Evolutionary conservation across 1,284 basidiomycete species (phyloP).

Genomic region (Irpex sp.): DNA sequence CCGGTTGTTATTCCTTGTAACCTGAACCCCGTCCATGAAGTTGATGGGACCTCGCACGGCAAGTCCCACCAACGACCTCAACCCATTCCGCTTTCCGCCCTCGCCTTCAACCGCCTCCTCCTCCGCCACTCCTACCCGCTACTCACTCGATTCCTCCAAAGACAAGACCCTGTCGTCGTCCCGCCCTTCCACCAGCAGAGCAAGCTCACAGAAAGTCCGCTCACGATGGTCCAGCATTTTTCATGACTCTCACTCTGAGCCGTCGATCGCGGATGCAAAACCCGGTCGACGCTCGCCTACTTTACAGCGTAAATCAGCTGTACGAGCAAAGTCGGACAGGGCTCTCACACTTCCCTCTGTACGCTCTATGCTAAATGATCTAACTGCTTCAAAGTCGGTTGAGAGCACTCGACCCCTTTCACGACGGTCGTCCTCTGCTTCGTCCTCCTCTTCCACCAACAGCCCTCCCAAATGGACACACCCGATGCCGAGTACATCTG

Average conservation of each 20-base stretch:
- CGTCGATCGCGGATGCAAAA: slow-evolving; percentile 25
- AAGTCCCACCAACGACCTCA: slow-evolving; percentile 24
- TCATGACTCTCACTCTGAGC: slow-evolving; percentile 20
- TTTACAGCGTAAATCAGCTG: slow-evolving; percentile 17
- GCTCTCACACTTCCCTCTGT: slow-evolving; percentile 25
- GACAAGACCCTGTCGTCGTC: slow-evolving; percentile 17
- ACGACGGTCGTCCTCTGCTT: slow-evolving; percentile 34
- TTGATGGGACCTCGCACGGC: slow-evolving; percentile 28
- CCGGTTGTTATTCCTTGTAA: slow-evolving; percentile 5
- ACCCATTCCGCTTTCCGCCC: slow-evolving; percentile 19
- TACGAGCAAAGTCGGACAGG: slow-evolving; percentile 24
- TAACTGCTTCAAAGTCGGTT: slow-evolving; percentile 22
- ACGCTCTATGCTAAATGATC: slow-evolving; percentile 23
- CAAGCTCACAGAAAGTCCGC: slow-evolving; percentile 22
- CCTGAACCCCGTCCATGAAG: slow-evolving; percentile 8
- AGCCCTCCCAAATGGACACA: slow-evolving; percentile 15
- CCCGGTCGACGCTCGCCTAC: slow-evolving; percentile 18
- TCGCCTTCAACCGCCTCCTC: slow-evolving; percentile 22
- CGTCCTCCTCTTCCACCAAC: slow-evolving; percentile 34
- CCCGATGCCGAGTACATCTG: slow-evolving; percentile 27
- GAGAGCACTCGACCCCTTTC: slow-evolving; percentile 33
- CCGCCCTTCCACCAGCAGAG: slow-evolving; percentile 18
- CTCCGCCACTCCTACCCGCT: slow-evolving; percentile 19
- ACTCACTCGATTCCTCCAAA: slow-evolving; percentile 17
- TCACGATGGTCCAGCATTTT: slow-evolving; percentile 18